Conservation (phyloP, 2,329 filamentous ascomycete genomes). For the Cercospora janseana region DNA sequence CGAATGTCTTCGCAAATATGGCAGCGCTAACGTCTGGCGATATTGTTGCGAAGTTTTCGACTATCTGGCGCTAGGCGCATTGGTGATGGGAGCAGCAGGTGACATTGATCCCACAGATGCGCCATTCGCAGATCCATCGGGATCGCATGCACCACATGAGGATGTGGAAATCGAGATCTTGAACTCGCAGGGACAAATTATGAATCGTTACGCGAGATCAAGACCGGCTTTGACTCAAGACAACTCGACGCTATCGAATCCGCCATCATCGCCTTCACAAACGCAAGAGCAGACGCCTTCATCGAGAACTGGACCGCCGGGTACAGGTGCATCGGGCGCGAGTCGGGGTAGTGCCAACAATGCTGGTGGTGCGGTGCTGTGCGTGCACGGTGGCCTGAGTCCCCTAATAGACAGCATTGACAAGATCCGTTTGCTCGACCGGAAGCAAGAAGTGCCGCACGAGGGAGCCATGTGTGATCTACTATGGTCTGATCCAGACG, state of each 20-base stretch:
- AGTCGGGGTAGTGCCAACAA: slow-evolving; percentile 59
- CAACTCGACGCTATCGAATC: slow-evolving; percentile 30
- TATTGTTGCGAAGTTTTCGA: slow-evolving; percentile 97
- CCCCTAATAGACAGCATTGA: slow-evolving; percentile 91
- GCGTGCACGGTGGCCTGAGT: slow-evolving; percentile 90
- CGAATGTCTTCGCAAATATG: slow-evolving; percentile 93
- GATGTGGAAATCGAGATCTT: slow-evolving; percentile 92
- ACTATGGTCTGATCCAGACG: slow-evolving; percentile 96
- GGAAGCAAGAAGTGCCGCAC: slow-evolving; percentile 97
- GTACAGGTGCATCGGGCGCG: slow-evolving; percentile 72
- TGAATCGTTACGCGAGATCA: slow-evolving; percentile 65
- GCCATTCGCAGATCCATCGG: slow-evolving; percentile 49
- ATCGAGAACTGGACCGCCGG: slow-evolving; percentile 62
- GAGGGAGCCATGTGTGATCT: slow-evolving; percentile 99
- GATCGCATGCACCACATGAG: slow-evolving; percentile 53
- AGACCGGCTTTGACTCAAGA: slow-evolving; percentile 20
- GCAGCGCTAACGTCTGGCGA: slow-evolving; percentile 93
- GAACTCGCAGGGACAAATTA: slow-evolving; percentile 76
- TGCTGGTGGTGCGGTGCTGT: slow-evolving; percentile 79
- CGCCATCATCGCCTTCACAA: slow-evolving; percentile 42
- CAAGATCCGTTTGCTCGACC: slow-evolving; percentile 89
- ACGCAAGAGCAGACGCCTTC: slow-evolving; percentile 36
- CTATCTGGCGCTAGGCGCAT: slow-evolving; percentile 85
- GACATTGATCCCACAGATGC: slow-evolving; percentile 62
- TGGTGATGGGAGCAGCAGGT: slow-evolving; percentile 79